Percentiles rank a stretch among this genome's conserved stretches.
phyloP scores from a whole-genome alignment of 1,139 yeast genomes.

The Hanseniaspora uvarum region DNA sequence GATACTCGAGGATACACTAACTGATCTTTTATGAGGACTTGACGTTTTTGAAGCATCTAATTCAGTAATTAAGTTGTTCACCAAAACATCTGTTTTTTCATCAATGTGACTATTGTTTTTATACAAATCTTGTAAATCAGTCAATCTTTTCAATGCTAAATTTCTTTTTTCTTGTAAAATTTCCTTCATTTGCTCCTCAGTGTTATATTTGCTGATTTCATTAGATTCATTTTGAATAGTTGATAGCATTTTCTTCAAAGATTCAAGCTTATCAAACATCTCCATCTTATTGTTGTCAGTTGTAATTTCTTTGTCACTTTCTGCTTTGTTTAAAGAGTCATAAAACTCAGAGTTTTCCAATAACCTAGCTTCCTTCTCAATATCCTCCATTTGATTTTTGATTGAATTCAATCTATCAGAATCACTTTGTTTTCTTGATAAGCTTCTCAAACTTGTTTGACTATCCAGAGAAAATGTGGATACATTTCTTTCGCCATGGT shows the following conservation, averaged over 20 bases:
- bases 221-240: constrained; percentile 62
- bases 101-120: constrained; percentile 42
- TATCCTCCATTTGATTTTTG: constrained; percentile 74
- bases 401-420: constrained; percentile 63
- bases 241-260: constrained; percentile 48
- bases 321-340: constrained; percentile 29
- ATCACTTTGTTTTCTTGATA: neutral
- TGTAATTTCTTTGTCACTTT: constrained; percentile 25
- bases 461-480: constrained; percentile 1
- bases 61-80: constrained; percentile 18
- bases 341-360: constrained; percentile 77
- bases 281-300: constrained; percentile 22
- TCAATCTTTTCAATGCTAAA: constrained; percentile 57
- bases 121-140: constrained; percentile 52
- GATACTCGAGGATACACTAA: neutral
- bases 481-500: neutral
- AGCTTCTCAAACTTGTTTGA: neutral
- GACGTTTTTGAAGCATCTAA: neutral
- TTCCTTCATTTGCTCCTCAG: constrained; percentile 42
- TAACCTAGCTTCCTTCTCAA: constrained; percentile 76
- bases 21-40: neutral
- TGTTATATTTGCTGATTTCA: constrained; percentile 58
- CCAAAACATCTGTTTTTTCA: constrained; percentile 17
- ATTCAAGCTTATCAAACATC: constrained; percentile 38
- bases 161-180: constrained; percentile 47